Evolutionary conservation across 1,284 basidiomycete genomes (phyloP), one percentile per base, ranked within the genome.

Genomic region (Somion occarium): DNA sequence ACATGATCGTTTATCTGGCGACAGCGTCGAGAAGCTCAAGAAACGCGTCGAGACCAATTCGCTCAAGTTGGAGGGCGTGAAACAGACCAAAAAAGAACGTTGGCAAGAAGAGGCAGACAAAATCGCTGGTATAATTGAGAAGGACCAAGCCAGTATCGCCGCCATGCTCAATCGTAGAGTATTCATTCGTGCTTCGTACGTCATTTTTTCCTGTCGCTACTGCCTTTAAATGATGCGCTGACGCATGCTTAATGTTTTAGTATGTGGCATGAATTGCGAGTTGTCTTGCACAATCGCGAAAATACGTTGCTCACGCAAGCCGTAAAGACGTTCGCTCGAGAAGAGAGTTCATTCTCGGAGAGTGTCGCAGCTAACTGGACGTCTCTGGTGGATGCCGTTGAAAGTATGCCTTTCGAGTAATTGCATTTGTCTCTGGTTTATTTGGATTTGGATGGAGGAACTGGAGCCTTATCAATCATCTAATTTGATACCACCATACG

Each of bases 241-340:
- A 45, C 39, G 24, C n/a, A n/a, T n/a, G n/a, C n/a, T n/a, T n/a
- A n/a, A n/a, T n/a, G 37, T 22, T 37, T n/a, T 13, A 91, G 93
- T 58, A 81, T 95, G 79, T 96, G 93, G 92, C 89, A 94, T 60
- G 93, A 96, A 67, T 74, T 95, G 13, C 82, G 89, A 12, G 87
- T 93, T 2, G 85, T 95, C 24, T 71, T 93, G 46, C 92, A 95
- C 67, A 93, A 93, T 61, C 74, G 88, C 39, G 92, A 95, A 70
- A 91, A 92, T 56, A 78, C 87, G 0, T 75, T 93, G 27, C 68
- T 93, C n/a, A 87, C 87, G 0, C 74, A 85, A 50, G 73, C 85
- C 1, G 82, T 86, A 54, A 83, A 90, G 61, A 71, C 72, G 0
- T 89, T 92, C 66, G 83, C 83, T 1, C 72, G 75, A 43, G 88